Conservation (phyloP, 2,329 filamentous ascomycete genomes). For the Cryphonectria nitschkei region DNA sequence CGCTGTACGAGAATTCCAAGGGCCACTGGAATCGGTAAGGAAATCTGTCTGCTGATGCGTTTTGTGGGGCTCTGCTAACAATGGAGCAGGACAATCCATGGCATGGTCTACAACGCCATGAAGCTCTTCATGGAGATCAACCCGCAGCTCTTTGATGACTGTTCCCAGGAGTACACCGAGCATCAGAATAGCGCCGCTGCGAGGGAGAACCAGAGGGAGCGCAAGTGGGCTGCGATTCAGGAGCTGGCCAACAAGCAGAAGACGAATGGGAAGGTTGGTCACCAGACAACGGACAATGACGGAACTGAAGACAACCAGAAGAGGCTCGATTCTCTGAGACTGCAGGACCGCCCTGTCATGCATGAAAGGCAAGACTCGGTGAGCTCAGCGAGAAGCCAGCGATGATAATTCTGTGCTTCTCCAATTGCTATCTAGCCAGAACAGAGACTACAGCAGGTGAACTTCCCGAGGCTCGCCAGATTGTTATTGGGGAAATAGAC, state of each 20-base stretch:
- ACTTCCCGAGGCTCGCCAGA: neutral
- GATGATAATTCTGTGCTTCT: slow-evolving; percentile 44
- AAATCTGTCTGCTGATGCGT: neutral
- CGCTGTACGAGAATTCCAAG: slow-evolving; percentile 97
- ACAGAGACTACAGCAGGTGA: neutral
- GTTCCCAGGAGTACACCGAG: slow-evolving; percentile 96
- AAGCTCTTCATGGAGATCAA: slow-evolving; percentile 99
- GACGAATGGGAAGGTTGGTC: slow-evolving; percentile 40
- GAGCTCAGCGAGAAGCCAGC: slow-evolving; percentile 57
- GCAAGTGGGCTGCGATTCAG: slow-evolving; percentile 85
- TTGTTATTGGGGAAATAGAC: neutral
- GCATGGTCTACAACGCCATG: slow-evolving; percentile 99
- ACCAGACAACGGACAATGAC: slow-evolving; percentile 74
- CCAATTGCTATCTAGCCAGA: slow-evolving; percentile 11
- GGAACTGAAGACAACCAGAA: slow-evolving; percentile 83
- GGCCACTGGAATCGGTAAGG: slow-evolving; percentile 96
- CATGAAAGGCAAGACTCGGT: slow-evolving; percentile 66
- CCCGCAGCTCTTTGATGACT: slow-evolving; percentile 96
- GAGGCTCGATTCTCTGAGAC: slow-evolving; percentile 83
- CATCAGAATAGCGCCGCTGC: slow-evolving; percentile 91
- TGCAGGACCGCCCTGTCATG: slow-evolving; percentile 70
- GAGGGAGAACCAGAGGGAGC: slow-evolving; percentile 78
- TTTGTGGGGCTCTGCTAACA: slow-evolving; percentile 6
- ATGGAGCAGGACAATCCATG: slow-evolving; percentile 82
- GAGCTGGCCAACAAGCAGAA: slow-evolving; percentile 78